phyloP scores from a whole-genome alignment of 306 rosid genomes.

The Cicer judaicum region DNA sequence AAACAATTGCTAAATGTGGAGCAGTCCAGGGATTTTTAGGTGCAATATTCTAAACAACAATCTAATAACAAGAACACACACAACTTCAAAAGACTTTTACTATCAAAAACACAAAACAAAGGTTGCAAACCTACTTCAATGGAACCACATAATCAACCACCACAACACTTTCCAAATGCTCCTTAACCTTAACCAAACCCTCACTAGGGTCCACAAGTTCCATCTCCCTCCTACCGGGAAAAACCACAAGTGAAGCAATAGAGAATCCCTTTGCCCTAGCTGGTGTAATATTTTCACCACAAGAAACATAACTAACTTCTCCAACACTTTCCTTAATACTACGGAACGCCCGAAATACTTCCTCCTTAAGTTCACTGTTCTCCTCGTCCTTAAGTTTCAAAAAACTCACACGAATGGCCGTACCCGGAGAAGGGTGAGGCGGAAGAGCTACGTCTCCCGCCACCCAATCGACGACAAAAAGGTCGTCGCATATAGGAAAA shows the following conservation, averaged over 20 bases:
- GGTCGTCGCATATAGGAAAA: constrained; percentile 62
- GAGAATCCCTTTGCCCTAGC: constrained; percentile 75
- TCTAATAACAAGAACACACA: background rate
- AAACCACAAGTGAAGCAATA: constrained; percentile 65
- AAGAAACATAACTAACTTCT: constrained; percentile 51
- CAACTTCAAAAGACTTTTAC: background rate
- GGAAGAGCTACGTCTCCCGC: constrained; percentile 31
- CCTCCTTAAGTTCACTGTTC: constrained; percentile 46
- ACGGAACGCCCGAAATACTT: constrained; percentile 57
- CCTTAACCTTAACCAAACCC: constrained; percentile 62
- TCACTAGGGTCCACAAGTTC: constrained; percentile 53
- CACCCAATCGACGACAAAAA: constrained; percentile 80
- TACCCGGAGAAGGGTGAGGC: constrained; percentile 41
- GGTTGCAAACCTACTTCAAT: background rate
- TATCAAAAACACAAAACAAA: constrained; percentile 3
- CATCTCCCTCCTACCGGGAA: constrained; percentile 46
- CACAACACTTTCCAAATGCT: constrained; percentile 57
- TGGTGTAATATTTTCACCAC: constrained; percentile 71
- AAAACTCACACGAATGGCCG: constrained; percentile 56
- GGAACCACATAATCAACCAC: constrained; percentile 67
- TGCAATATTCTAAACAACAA: background rate
- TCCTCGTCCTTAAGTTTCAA: constrained; percentile 61
- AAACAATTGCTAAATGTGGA: no score
- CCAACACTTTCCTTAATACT: constrained; percentile 36
- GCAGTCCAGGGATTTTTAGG: background rate